These are phyloP conservation scores for Xylariaceae sp. DNA, from an alignment of 2,329 filamentous ascomycete genomes.

Conservation along the genomic window DNA sequence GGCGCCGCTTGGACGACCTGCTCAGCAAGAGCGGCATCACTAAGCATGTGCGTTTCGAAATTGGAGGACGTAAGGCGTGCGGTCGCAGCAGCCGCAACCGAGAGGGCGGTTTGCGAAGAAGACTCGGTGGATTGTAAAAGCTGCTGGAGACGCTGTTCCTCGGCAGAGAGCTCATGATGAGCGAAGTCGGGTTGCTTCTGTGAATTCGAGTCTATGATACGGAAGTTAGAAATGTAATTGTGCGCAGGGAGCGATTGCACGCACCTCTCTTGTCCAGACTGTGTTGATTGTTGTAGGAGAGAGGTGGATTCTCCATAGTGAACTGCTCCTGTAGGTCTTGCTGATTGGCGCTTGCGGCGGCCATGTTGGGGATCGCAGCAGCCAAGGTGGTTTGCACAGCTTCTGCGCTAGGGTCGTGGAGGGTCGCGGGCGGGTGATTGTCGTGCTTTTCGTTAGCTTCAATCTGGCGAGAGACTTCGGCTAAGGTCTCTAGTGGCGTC, in stretches of 20 bases:
- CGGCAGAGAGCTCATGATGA: slow-evolving; percentile 38
- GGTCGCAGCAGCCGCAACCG: slow-evolving; percentile 52
- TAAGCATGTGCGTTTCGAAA: slow-evolving; percentile 46
- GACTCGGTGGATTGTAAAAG: slow-evolving; percentile 36
- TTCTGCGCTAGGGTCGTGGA: slow-evolving; percentile 21
- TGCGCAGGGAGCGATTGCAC: slow-evolving; percentile 14
- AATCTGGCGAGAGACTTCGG: slow-evolving; percentile 79
- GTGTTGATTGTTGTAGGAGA: slow-evolving; percentile 41
- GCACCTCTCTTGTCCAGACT: slow-evolving; percentile 36
- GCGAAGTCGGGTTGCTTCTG: slow-evolving; percentile 14
- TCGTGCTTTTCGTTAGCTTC: slow-evolving; percentile 59
- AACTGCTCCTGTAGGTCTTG: slow-evolving; percentile 57
- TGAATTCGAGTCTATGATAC: slow-evolving; percentile 15
- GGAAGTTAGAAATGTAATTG: slow-evolving; percentile 15
- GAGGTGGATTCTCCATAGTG: slow-evolving; percentile 51
- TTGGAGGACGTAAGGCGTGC: slow-evolving; percentile 51
- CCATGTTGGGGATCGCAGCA: slow-evolving; percentile 18
- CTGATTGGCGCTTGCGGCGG: slow-evolving; percentile 17
- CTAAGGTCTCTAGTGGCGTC: slow-evolving; percentile 78
- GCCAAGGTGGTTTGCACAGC: slow-evolving; percentile 25
- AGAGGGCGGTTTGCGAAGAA: slow-evolving; percentile 45
- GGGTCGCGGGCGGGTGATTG: slow-evolving; percentile 32
- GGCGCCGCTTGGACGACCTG: slow-evolving; percentile 16
- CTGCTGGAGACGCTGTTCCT: slow-evolving; percentile 46
- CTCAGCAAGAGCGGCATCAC: slow-evolving; percentile 21